These are phyloP conservation scores for Globisporangium lucens DNA, from an alignment of 352 stramenopile species.

Conservation along the genomic window DNA sequence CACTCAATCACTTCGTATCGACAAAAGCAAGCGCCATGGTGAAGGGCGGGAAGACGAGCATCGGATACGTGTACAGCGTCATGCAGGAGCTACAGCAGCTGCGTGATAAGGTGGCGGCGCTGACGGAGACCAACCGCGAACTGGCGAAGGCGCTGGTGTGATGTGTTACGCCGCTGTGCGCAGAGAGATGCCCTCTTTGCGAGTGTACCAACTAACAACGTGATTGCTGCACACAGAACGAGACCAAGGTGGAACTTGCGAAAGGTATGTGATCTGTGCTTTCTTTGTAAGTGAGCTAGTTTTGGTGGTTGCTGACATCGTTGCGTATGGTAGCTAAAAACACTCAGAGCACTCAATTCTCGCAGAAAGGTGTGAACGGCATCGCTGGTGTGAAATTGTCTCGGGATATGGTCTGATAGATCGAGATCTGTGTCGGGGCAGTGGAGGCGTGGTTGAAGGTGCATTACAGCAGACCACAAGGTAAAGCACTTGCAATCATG, in stretches of 20 bases:
- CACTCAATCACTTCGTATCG: no score
- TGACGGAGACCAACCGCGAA: constrained; percentile 57
- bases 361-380: constrained; percentile 7
- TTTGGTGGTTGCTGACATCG: not conserved
- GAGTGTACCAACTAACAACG: not conserved
- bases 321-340: constrained; percentile 1
- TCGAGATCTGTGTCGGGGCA: not conserved
- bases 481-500: constrained; percentile 1
- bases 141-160: constrained; percentile 63
- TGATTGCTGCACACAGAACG: constrained; percentile 31
- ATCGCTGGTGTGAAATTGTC: not conserved
- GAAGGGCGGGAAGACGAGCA: constrained; percentile 27
- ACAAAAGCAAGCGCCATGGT: constrained; percentile 19
- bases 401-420: not conserved
- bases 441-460: constrained; percentile 4
- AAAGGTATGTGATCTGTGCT: constrained; percentile 23
- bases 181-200: not conserved
- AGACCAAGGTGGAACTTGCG: constrained; percentile 49
- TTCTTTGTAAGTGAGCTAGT: not conserved
- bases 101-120: constrained; percentile 33
- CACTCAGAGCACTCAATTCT: constrained; percentile 13
- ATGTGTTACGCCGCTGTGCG: not conserved
- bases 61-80: constrained; percentile 50
- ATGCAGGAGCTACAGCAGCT: constrained; percentile 64
- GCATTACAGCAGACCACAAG: constrained; percentile 5